These are phyloP conservation scores for Hypsizygus marmoreus DNA, from an alignment of 768 basidiomycete species.

Conservation along the genomic window DNA sequence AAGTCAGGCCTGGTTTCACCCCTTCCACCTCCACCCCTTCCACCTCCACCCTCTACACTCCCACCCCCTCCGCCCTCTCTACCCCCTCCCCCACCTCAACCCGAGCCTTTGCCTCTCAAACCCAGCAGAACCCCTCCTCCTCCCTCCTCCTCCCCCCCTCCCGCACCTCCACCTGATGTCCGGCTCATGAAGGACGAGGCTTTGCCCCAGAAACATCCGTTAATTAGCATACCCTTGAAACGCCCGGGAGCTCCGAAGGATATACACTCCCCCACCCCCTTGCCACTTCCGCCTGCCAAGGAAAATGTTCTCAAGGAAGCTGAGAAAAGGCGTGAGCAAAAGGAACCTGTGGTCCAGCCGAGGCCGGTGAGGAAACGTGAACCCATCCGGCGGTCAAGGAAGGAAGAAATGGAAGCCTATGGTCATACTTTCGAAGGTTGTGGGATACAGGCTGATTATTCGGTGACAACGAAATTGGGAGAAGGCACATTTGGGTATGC, in stretches of 20 bases:
- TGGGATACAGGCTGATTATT: constrained; percentile 75
- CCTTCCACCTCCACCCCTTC: constrained; percentile 19
- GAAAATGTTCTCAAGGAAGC: constrained; percentile 8
- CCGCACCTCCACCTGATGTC: constrained; percentile 36
- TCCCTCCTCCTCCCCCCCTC: constrained; percentile 28
- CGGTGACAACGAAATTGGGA: constrained; percentile 83
- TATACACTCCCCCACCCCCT: constrained; percentile 45
- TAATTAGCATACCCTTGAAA: constrained; percentile 46
- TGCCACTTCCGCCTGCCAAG: constrained; percentile 24
- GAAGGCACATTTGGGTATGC: constrained; percentile 95
- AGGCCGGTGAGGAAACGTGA: constrained; percentile 38
- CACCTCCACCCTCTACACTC: constrained; percentile 22
- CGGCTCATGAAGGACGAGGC: constrained; percentile 23
- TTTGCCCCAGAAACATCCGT: constrained; percentile 33
- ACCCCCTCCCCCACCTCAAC: constrained; percentile 20
- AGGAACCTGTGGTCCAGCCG: constrained; percentile 26
- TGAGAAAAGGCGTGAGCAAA: constrained; percentile 17
- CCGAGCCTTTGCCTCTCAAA: constrained; percentile 20
- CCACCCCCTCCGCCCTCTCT: constrained; percentile 14
- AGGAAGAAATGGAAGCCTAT: constrained; percentile 70
- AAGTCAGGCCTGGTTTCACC: constrained; percentile 18
- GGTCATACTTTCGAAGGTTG: constrained; percentile 69
- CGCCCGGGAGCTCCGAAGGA: constrained; percentile 49
- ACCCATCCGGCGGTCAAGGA: constrained; percentile 51
- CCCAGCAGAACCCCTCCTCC: constrained; percentile 15